phyloP scores from a whole-genome alignment of 2,329 filamentous ascomycete species.

The Alternaria novae-zelandiae region DNA sequence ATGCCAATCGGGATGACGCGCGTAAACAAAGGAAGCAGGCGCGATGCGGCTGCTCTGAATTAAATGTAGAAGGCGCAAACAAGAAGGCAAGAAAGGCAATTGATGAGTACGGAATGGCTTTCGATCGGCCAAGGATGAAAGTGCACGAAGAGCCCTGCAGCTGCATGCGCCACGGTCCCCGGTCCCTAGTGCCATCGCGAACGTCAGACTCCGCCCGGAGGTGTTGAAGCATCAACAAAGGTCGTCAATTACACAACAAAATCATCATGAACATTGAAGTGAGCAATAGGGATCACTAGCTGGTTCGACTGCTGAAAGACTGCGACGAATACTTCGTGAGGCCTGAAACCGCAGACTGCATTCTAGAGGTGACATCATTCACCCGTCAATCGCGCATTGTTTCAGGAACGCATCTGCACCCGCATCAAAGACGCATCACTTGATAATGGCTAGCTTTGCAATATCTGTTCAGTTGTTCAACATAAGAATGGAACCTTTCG shows the following conservation, averaged over 20 bases:
- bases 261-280: not conserved
- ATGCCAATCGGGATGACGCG: slow-evolving; percentile 24
- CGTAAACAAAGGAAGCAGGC: slow-evolving; percentile 3
- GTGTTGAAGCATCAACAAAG: not conserved
- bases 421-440: not conserved
- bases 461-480: not conserved
- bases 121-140: not conserved
- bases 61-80: slow-evolving; percentile 8
- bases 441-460: not conserved
- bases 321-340: not conserved
- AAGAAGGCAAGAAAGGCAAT: not conserved
- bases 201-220: not conserved
- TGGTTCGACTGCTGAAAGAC: not conserved
- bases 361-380: not conserved
- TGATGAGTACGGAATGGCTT: slow-evolving; percentile 4
- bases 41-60: slow-evolving; percentile 8
- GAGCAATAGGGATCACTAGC: not conserved
- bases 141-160: slow-evolving; percentile 23
- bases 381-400: not conserved
- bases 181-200: slow-evolving; percentile 1
- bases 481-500: not conserved
- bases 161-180: slow-evolving; percentile 21
- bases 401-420: not conserved
- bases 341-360: not conserved
- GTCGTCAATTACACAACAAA: not conserved